Percentiles rank a stretch among this genome's conserved stretches.
phyloP scores from a whole-genome alignment of 371 early-diverging fungal species.

The Dichotomocladium elegans region DNA sequence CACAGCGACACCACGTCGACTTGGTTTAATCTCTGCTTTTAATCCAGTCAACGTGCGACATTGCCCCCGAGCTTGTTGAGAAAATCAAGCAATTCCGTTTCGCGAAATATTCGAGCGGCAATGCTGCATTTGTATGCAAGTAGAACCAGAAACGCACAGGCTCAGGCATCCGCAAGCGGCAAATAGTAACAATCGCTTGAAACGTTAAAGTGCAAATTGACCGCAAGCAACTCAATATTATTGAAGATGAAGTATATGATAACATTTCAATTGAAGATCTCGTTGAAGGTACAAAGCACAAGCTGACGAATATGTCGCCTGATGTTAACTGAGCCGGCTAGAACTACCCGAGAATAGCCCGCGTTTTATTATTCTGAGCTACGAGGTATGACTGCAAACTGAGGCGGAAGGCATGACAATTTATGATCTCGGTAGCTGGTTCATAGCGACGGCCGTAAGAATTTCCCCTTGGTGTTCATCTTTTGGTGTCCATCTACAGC shows the following conservation, averaged over 20 bases:
- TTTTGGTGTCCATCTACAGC: slow-evolving; percentile 63
- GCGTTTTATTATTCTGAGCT: slow-evolving; percentile 67
- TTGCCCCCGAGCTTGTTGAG: slow-evolving; percentile 48
- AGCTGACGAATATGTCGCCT: no score
- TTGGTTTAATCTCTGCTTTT: not conserved
- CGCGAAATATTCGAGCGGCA: slow-evolving; percentile 51
- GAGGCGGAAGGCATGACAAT: not conserved
- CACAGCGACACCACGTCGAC: no score
- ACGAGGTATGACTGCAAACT: slow-evolving; percentile 37
- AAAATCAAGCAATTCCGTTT: slow-evolving; percentile 62
- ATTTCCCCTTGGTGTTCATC: slow-evolving; percentile 63
- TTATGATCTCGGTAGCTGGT: slow-evolving; percentile 23
- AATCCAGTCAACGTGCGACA: slow-evolving; percentile 54
- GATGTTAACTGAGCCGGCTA: no score
- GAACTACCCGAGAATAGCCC: slow-evolving; percentile 70
- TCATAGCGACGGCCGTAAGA: slow-evolving; percentile 61
- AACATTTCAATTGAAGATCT: slow-evolving; percentile 55
- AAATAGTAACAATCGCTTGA: not conserved
- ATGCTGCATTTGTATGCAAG: slow-evolving; percentile 59
- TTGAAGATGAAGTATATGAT: slow-evolving; percentile 52
- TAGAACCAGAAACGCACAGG: not conserved
- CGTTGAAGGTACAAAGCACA: slow-evolving; percentile 39
- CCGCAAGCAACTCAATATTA: slow-evolving; percentile 44
- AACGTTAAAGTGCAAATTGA: slow-evolving; percentile 55
- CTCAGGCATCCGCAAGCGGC: no score